A percentile compares a stretch with the other conserved stretches of the same genome.
phyloP scores from a whole-genome alignment of 371 early-diverging fungal genomes.

The Lichtheimia ramosa region DNA sequence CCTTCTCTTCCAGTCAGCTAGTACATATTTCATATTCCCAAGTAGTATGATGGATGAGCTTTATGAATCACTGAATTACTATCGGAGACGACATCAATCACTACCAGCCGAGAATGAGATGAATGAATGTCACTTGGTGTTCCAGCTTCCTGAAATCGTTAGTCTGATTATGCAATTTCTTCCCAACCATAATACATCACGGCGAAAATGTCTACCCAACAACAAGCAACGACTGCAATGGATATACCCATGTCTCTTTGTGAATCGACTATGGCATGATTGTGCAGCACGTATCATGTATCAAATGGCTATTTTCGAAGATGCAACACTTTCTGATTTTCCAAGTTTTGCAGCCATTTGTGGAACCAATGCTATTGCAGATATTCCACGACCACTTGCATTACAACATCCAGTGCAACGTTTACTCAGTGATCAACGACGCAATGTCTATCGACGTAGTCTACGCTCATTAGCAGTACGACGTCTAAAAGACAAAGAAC shows the following conservation, averaged over 20 bases:
- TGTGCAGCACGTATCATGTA: slow-evolving; percentile 34
- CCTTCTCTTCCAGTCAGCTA: background rate
- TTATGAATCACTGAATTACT: background rate
- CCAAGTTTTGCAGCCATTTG: slow-evolving; percentile 13
- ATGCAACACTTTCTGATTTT: slow-evolving; percentile 15
- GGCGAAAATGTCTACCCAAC: too few species aligned
- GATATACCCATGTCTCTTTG: slow-evolving; percentile 37
- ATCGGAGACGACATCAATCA: background rate
- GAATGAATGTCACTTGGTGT: slow-evolving; percentile 16
- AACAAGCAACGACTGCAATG: slow-evolving; percentile 8
- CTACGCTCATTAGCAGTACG: slow-evolving; percentile 37
- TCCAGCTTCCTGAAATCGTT: slow-evolving; percentile 40
- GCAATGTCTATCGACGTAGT: slow-evolving; percentile 20
- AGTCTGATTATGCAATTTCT: slow-evolving; percentile 26
- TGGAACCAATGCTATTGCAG: too few species aligned
- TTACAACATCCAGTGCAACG: too few species aligned
- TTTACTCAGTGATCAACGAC: too few species aligned
- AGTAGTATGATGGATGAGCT: background rate
- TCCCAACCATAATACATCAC: too few species aligned
- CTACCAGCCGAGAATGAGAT: background rate
- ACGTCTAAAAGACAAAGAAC: slow-evolving; percentile 34
- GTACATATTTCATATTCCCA: background rate
- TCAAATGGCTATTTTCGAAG: slow-evolving; percentile 36
- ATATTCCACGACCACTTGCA: too few species aligned
- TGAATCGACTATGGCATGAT: slow-evolving; percentile 46